Conservation (phyloP, 768 basidiomycete genomes). For the Cantharellus anzutake region DNA sequence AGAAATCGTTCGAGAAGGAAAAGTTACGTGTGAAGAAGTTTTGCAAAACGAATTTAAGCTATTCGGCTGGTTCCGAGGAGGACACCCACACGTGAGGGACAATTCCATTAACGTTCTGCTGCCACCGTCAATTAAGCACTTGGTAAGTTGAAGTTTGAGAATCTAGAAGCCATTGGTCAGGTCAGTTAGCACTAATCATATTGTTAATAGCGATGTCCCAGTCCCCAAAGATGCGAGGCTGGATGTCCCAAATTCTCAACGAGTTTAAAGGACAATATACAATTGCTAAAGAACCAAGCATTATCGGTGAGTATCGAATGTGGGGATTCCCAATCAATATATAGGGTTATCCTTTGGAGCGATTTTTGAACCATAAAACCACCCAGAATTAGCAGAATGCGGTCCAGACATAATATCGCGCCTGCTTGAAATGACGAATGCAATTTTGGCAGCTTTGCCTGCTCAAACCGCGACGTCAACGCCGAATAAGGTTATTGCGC, state of each 20-base stretch:
- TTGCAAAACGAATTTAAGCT: too few relatives aligned
- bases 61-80: too few relatives aligned
- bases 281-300: neutral
- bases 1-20: too few relatives aligned
- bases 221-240: neutral
- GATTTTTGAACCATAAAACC: neutral
- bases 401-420: neutral
- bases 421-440: neutral
- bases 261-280: neutral
- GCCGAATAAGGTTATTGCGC: neutral
- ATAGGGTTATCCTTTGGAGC: neutral
- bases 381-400: neutral
- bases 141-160: too few relatives aligned
- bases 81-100: too few relatives aligned
- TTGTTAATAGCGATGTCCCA: neutral
- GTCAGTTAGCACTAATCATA: too few relatives aligned
- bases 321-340: neutral
- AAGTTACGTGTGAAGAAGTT: too few relatives aligned
- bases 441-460: neutral
- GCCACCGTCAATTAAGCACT: too few relatives aligned
- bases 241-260: neutral
- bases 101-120: too few relatives aligned
- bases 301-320: neutral
- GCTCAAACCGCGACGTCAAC: neutral
- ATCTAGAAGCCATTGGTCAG: too few relatives aligned